Evolutionary conservation across 495 filamentous ascomycete genomes (phyloP).

Genomic region (Podospora pseudopauciseta): DNA sequence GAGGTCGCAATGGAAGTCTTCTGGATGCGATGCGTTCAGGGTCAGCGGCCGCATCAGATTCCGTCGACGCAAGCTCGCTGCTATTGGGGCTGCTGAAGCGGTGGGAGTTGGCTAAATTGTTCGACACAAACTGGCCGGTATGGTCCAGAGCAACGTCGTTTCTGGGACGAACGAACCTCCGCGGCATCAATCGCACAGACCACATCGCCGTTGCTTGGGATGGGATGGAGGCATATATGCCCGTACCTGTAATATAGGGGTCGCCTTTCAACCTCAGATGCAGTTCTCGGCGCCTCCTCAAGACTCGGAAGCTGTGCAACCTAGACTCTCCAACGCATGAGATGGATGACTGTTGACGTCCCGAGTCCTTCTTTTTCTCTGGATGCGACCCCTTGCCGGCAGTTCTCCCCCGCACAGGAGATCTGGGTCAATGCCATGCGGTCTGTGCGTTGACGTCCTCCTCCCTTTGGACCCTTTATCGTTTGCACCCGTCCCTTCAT

Average conservation of each 20-base stretch:
- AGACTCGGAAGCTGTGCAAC: background rate
- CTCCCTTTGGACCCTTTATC: background rate
- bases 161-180: conserved; percentile 9
- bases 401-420: conserved; percentile 15
- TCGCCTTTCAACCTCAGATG: background rate
- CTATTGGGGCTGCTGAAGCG: conserved; percentile 8
- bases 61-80: background rate
- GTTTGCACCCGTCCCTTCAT: background rate
- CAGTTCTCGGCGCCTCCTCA: conserved; percentile 4
- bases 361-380: background rate
- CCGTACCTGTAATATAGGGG: background rate
- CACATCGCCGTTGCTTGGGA: conserved; percentile 7
- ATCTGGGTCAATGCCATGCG: conserved; percentile 20
- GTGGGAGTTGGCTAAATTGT: conserved; percentile 17
- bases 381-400: background rate
- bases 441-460: conserved; percentile 12
- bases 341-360: background rate
- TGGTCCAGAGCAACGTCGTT: conserved; percentile 10
- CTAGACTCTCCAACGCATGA: background rate
- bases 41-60: background rate
- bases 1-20: conserved; percentile 12
- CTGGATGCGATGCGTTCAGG: conserved; percentile 14
- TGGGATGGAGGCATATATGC: conserved; percentile 11
- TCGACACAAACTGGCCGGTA: conserved; percentile 13
- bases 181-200: conserved; percentile 28